These are phyloP conservation scores for Tothia fuscella DNA, from an alignment of 2,329 filamentous ascomycete species.

Conservation along the genomic window DNA sequence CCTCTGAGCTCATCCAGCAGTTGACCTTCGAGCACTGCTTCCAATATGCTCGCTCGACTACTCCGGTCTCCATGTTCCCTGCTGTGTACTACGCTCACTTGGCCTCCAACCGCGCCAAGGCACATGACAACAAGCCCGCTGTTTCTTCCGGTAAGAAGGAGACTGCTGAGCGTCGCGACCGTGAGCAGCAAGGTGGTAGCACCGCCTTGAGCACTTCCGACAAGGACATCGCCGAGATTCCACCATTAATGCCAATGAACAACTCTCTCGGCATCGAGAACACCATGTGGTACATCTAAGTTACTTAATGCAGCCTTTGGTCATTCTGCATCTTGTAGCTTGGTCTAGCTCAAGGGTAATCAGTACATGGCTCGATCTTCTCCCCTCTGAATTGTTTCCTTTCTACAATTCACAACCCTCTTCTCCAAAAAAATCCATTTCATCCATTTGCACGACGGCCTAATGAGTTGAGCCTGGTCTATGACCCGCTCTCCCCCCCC, in stretches of 20 bases:
- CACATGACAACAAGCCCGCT: conserved; percentile 49
- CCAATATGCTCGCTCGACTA: conserved; percentile 84
- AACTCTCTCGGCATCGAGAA: conserved; percentile 28
- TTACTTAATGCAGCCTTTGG: too few species aligned
- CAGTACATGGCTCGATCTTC: too few species aligned
- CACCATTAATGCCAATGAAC: conserved; percentile 29
- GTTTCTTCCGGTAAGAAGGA: conserved; percentile 12
- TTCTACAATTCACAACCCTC: too few species aligned
- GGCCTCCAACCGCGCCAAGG: conserved; percentile 65
- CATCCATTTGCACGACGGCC: too few species aligned
- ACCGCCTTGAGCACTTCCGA: conserved; percentile 20
- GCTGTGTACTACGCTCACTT: conserved; percentile 95
- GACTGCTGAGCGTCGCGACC: conserved; percentile 9
- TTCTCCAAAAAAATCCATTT: too few species aligned
- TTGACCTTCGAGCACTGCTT: conserved; percentile 95
- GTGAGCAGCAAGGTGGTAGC: conserved; percentile 3
- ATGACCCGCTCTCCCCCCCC: too few species aligned
- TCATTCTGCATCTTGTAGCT: too few species aligned
- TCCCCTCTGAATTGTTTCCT: too few species aligned
- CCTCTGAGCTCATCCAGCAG: conserved; percentile 60
- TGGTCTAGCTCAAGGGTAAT: too few species aligned
- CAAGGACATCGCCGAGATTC: conserved; percentile 20
- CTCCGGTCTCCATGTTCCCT: conserved; percentile 76
- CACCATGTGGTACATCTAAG: conserved; percentile 39
- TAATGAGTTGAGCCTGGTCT: too few species aligned